phyloP scores from a whole-genome alignment of 345 rosid genomes.

The Durio zibethinus region DNA sequence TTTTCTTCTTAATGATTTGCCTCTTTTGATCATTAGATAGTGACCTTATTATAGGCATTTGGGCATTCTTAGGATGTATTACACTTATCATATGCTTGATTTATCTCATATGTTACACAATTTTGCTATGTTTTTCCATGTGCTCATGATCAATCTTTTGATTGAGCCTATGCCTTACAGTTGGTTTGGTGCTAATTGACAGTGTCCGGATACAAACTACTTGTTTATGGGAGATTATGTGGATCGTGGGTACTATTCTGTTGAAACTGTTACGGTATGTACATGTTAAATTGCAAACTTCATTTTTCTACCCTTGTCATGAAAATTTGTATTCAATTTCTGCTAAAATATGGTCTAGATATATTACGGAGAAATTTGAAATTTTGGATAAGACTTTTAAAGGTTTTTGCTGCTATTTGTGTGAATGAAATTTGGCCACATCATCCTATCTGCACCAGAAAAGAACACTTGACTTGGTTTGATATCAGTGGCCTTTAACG shows the following conservation, averaged over 20 bases:
- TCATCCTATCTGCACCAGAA: background rate
- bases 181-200: conserved; percentile 24
- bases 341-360: background rate
- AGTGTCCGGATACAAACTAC: conserved; percentile 99
- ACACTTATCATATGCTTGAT: background rate
- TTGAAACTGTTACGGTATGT: conserved; percentile 89
- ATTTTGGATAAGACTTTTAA: background rate
- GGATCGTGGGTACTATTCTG: conserved; percentile 97
- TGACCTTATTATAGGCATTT: background rate
- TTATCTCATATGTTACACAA: background rate
- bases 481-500: background rate
- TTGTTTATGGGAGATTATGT: conserved; percentile 99
- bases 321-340: background rate
- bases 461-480: background rate
- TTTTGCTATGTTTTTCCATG: background rate
- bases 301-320: background rate
- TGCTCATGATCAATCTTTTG: background rate
- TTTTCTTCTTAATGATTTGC: background rate
- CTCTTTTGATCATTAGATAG: background rate
- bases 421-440: background rate
- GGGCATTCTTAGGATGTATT: background rate
- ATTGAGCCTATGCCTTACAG: background rate
- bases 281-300: background rate
- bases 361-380: background rate
- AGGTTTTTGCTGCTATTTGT: background rate